Evolutionary conservation across 371 early-diverging fungal genomes (phyloP), one percentile per base, ranked within the genome.

Genomic region (Smittium culicis): DNA sequence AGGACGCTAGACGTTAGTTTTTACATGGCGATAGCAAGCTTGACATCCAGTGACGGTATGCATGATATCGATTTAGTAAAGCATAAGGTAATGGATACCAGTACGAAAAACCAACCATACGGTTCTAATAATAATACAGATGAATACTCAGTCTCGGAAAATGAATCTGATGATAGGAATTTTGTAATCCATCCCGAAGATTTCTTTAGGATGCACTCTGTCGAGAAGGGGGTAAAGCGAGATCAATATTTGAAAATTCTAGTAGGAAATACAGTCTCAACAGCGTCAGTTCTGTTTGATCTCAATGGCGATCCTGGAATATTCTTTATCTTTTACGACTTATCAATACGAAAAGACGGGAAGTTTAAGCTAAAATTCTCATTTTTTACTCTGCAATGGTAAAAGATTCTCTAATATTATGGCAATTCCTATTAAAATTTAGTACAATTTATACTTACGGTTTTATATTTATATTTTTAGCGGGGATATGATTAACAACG

Each of bases 211-310:
- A 30, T 35, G 28, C 27, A 54, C 45, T 45, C 24, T 24, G 31
- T 29, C 32, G 54, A 58, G 33, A 30, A 35, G 59, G 35, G 2
- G 28, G 30, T 45, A 56, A 59, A 65, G 34, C 57, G 65, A 57
- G 57, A 57, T 57, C 57, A 5, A 57, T 5, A 57, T 27, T 62
- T 66, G 56, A 34, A 30, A 17, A 88, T 87, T 58, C 72, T 90
- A 2, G 85, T 90, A 25, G 91, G 93, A 0, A 79, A 86, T 2
- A 81, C 82, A 8, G 85, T 87, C 1, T 78, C 89, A 0, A 84
- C 88, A 0, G 87, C 87, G 0, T 79, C 79, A 30, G 80, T 85
- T 32, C 80, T 91, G 14, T 73, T 76, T 14, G 83, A 85, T 66
- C 58, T 80, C 5, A 79, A 88, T 54, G 85, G 57, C 67, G 64